Conservation (phyloP, 257 asterid species). For the Nicotiana otophora region DNA sequence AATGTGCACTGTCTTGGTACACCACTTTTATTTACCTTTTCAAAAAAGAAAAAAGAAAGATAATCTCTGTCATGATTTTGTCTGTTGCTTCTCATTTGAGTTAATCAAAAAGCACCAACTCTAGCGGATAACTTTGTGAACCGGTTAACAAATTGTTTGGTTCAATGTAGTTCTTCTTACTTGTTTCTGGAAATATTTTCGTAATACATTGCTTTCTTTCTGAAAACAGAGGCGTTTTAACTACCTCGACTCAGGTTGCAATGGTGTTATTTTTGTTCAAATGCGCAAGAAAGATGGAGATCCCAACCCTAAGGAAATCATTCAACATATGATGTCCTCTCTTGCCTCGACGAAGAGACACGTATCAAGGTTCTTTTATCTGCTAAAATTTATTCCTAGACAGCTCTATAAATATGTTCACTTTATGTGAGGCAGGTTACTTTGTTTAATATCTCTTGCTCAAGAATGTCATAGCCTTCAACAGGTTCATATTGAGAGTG, state of each 20-base stretch:
- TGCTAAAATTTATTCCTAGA: background rate
- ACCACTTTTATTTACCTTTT: background rate
- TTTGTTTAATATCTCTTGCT: background rate
- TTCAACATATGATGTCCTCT: slow-evolving; percentile 86
- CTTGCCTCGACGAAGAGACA: slow-evolving; percentile 73
- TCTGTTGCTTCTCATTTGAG: background rate
- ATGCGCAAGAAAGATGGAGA: slow-evolving; percentile 84
- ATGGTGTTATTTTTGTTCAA: slow-evolving; percentile 85
- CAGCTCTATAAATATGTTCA: background rate
- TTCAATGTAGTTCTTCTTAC: background rate
- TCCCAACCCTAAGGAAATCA: slow-evolving; percentile 78
- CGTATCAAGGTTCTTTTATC: slow-evolving; percentile 54
- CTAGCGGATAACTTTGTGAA: background rate
- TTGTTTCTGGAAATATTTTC: background rate
- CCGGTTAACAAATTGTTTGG: background rate
- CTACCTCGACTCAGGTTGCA: slow-evolving; percentile 87
- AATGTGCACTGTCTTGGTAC: no score
- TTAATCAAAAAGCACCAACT: background rate
- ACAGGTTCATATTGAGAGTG: slow-evolving; percentile 79
- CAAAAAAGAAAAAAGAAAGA: background rate
- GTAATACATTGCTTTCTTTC: background rate
- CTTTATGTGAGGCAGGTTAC: background rate
- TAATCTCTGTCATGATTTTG: background rate
- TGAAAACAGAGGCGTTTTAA: slow-evolving; percentile 67
- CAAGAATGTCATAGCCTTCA: slow-evolving; percentile 22